Percentiles rank a stretch among this genome's conserved stretches.
These are phyloP conservation scores for Solanum appendiculatum DNA, from an alignment of 257 asterid species.

Conservation along the genomic window DNA sequence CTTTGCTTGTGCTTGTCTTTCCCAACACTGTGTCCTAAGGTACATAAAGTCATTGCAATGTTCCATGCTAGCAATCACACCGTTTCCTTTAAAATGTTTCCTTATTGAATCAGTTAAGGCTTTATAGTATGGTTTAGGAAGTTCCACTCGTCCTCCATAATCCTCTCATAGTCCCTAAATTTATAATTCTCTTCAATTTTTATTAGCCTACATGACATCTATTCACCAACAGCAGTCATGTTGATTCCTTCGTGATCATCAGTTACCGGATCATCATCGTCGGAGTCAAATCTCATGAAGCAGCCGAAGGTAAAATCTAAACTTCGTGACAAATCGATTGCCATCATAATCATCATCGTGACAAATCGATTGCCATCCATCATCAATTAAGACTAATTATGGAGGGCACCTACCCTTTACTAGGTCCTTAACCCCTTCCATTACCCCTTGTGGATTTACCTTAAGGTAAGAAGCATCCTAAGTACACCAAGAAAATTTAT, in stretches of 20 bases:
- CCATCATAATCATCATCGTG: too few species aligned
- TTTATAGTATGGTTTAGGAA: constrained; percentile 45
- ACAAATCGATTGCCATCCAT: constrained; percentile 68
- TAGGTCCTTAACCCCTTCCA: constrained; percentile 38
- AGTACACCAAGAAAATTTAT: constrained; percentile 43
- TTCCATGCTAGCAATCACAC: constrained; percentile 55
- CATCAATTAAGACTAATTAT: constrained; percentile 57
- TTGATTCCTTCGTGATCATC: constrained; percentile 33
- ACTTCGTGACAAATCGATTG: too few species aligned
- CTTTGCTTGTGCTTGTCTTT: too few species aligned
- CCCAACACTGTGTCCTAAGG: constrained; percentile 42
- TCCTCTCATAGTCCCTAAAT: constrained; percentile 22
- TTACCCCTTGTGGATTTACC: constrained; percentile 45
- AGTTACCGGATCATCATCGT: constrained; percentile 28
- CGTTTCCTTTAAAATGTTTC: constrained; percentile 42
- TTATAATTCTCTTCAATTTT: background rate
- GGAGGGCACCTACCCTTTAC: constrained; percentile 16
- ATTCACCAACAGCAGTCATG: constrained; percentile 27
- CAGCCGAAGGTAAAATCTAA: too few species aligned
- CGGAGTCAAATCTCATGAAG: too few species aligned
- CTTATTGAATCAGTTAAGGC: constrained; percentile 55
- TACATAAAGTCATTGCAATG: constrained; percentile 50
- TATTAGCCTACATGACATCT: constrained; percentile 25
- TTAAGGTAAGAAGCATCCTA: constrained; percentile 70
- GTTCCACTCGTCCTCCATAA: constrained; percentile 57